These are phyloP conservation scores for Candida sojae DNA, from an alignment of 1,139 yeast species.

Conservation along the genomic window DNA sequence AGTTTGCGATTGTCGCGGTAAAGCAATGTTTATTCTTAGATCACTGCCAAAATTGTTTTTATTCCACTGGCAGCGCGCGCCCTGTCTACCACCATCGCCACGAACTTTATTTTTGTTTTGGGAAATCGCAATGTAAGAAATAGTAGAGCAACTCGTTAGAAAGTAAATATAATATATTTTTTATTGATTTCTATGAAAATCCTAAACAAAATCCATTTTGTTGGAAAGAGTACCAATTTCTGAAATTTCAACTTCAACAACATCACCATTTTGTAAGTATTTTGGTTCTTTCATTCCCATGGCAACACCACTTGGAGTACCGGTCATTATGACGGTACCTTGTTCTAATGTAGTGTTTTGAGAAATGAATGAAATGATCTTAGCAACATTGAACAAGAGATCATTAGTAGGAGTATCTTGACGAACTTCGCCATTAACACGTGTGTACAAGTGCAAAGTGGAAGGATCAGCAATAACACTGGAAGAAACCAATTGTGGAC, in stretches of 20 bases:
- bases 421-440: conserved; percentile 20
- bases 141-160: too few relatives aligned
- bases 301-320: conserved; percentile 60
- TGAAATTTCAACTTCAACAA: conserved; percentile 40
- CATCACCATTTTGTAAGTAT: conserved; percentile 50
- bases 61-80: too few relatives aligned
- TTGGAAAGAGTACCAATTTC: conserved; percentile 47
- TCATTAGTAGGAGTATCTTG: conserved; percentile 49
- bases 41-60: too few relatives aligned
- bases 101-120: too few relatives aligned
- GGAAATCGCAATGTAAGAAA: too few relatives aligned
- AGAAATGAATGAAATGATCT: conserved; percentile 47
- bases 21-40: too few relatives aligned
- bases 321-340: conserved; percentile 53
- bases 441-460: conserved; percentile 43
- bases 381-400: conserved; percentile 48
- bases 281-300: conserved; percentile 41
- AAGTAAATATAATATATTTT: too few relatives aligned
- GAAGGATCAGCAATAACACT: conserved; percentile 31
- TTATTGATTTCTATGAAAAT: too few relatives aligned
- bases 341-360: conserved; percentile 53
- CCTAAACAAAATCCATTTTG: conserved; percentile 26
- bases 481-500: conserved; percentile 50
- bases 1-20: too few relatives aligned
- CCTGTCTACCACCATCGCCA: too few relatives aligned